Base-by-base conservation (phyloP, 306 rosid genomes). In the Oemleria cerasiformis region DNA sequence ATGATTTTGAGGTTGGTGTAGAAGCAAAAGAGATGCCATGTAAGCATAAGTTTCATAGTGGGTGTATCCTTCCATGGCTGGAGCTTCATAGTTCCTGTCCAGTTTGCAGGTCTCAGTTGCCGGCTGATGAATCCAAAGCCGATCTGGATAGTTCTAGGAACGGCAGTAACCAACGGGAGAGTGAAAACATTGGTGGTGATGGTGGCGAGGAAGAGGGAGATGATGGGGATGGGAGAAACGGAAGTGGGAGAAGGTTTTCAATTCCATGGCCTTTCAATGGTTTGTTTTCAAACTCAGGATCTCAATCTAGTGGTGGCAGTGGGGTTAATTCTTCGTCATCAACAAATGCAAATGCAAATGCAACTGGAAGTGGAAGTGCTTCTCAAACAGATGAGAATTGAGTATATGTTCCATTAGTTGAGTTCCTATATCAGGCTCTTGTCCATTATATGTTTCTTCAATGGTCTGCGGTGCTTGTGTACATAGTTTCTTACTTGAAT, bases 21-120 rank as follows among this genome's bases (percentile, higher is more conserved):
- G 88, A 88, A 69, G 97, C 92, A 4, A 91, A 84, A 70, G 83
- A 91, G 84, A 86, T 91, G 95, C 97, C 97, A 15, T 91, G 97
- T 62, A 91, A 80, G 84, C 97, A 91, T 76, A 91, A 77, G 65
- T 88, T 88, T 77, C 96, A 91, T 68, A 68, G 65, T 19, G 87
- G 66, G 16, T 91, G 97, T 70, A 88, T 91, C 68, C 76, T 91
- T 23, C 95, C 95, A 16, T 91, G 97, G 97, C 79, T 91, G 67
- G 95, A 88, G 71, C 92, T 88, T 76, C 96, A 88, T 78, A 88
- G 92, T 80, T 90, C 93, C 36, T 90, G 96, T 73, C 95, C 97
- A 11, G 92, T 88, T 62, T 91, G 97, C 79, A 80, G 92, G 86
- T 85, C 71, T 79, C 92, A 85, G 68, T 69, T 91, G 82, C 89